These are phyloP conservation scores for Xylariales sp. DNA, from an alignment of 2,329 filamentous ascomycete genomes.

Conservation along the genomic window DNA sequence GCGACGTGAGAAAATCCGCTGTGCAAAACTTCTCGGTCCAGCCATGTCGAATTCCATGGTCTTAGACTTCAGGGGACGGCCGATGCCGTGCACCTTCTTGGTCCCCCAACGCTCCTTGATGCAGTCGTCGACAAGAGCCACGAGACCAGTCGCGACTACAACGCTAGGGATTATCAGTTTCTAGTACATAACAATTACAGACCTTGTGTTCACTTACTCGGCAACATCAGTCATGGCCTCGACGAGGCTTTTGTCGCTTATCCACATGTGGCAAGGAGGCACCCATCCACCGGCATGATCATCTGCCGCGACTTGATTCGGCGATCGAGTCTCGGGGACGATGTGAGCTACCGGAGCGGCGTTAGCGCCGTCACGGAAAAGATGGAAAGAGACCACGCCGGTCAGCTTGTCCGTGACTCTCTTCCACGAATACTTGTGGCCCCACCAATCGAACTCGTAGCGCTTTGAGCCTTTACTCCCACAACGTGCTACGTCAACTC, in stretches of 20 bases:
- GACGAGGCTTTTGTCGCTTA: slow-evolving; percentile 69
- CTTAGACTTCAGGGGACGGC: slow-evolving; percentile 30
- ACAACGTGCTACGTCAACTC: slow-evolving; percentile 72
- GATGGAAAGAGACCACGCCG: slow-evolving; percentile 70
- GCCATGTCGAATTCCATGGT: slow-evolving; percentile 24
- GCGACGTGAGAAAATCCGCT: slow-evolving; percentile 36
- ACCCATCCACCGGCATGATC: slow-evolving; percentile 81
- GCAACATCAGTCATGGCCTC: slow-evolving; percentile 72
- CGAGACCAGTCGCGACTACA: slow-evolving; percentile 83
- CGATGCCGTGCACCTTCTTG: slow-evolving; percentile 37
- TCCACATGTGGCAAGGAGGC: slow-evolving; percentile 85
- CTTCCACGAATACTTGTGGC: slow-evolving; percentile 78
- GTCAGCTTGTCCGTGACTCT: slow-evolving; percentile 66
- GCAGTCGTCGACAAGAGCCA: slow-evolving; percentile 84
- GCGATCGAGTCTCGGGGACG: slow-evolving; percentile 71
- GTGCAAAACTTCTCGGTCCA: slow-evolving; percentile 30
- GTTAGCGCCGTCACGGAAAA: slow-evolving; percentile 61
- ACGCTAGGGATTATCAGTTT: slow-evolving; percentile 49
- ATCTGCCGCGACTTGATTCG: slow-evolving; percentile 66
- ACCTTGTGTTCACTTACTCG: slow-evolving; percentile 56
- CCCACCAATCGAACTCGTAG: slow-evolving; percentile 96
- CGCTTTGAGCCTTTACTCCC: slow-evolving; percentile 64
- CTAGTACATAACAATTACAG: neutral
- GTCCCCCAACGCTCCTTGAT: slow-evolving; percentile 73
- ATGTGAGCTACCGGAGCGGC: slow-evolving; percentile 74